Evolutionary conservation across 2,329 filamentous ascomycete genomes (phyloP).

Genomic region (Colletotrichum spinosum): DNA sequence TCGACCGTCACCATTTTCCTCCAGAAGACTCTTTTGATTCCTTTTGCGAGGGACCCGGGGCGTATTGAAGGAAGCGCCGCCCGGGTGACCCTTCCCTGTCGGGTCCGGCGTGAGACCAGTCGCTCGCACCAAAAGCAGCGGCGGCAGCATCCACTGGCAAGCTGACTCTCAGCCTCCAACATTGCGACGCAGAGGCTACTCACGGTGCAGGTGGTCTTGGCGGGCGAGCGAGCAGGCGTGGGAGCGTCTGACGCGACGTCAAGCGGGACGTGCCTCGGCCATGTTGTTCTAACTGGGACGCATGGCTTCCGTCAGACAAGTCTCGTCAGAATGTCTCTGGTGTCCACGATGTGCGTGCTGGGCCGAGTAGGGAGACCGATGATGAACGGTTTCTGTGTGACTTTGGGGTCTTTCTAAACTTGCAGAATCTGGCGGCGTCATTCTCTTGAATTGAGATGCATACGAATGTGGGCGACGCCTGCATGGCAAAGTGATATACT

Average conservation of each 20-base stretch:
- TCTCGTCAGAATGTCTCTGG: constrained; percentile 35
- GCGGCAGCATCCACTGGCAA: constrained; percentile 30
- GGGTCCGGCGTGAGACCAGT: constrained; percentile 21
- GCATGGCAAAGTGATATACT: too few species aligned
- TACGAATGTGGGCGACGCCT: too few species aligned
- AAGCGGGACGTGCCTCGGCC: too few species aligned
- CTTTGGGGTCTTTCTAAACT: too few species aligned
- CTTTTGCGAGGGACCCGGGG: constrained; percentile 14
- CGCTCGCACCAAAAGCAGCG: constrained; percentile 21
- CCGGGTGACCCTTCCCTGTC: constrained; percentile 31
- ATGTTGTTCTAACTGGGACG: constrained; percentile 1
- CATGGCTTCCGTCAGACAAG: constrained; percentile 22
- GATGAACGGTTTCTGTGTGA: neutral
- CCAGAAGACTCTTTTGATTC: too few species aligned
- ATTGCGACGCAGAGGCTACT: constrained; percentile 9
- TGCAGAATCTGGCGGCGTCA: too few species aligned
- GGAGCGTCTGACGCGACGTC: constrained; percentile 7
- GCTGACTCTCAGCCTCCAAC: constrained; percentile 10
- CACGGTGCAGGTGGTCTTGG: neutral
- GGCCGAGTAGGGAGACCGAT: neutral
- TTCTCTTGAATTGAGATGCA: too few species aligned
- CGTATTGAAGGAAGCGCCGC: constrained; percentile 26
- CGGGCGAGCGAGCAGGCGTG: neutral
- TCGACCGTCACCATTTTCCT: neutral
- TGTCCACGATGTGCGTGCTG: neutral